Evolutionary conservation across 78 protist species (phyloP), one percentile per base, ranked within the genome.

Genomic region (Chrysochromulina parva): DNA sequence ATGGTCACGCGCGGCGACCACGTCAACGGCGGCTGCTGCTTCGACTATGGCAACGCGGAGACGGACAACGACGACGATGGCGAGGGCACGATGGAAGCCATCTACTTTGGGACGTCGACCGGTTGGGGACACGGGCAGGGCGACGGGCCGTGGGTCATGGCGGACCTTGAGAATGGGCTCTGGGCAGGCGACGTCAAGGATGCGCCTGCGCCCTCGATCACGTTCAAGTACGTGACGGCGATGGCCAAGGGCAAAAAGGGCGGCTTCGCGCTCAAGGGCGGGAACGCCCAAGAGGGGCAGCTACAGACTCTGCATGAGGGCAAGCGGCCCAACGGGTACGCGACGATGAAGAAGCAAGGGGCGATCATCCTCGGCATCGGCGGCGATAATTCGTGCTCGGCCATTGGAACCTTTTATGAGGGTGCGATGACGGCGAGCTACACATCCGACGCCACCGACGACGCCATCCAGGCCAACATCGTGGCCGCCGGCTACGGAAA

Each of bases 31-130:
- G 53, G 53, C 47, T 73, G 81, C 53, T 73, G 81, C 53, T 73
- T 73, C 81, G 81, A 73, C 53, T 73, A 73, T 14, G 81, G 81
- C 47, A 73, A 73, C 81, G 81, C 81, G n/a, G 81, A 73, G 81
- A 73, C 50, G 14, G 81, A 73, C 81, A 11, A 3, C 50, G 52
- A 13, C 53, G 81, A 73, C 81, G n/a, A 73, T 2, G 81, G 81
- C 57, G 50, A 4, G 81, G 81, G 81, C 2, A 73, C 81, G 47
- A 73, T 73, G 81, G 81, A 73, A 52, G 47, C 57, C 14, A 24
- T 73, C 53, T 73, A 73, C 81, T 73, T 3, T 7, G 81, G 81
- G 14, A n/a, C 11, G 13, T 24, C 81, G 38, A 47, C 13, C 14
- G 81, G 81, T 3, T 24, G 81, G 81, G 9, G 38, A 19, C 5